Evolutionary conservation across 495 filamentous ascomycete genomes (phyloP), one percentile per base, ranked within the genome.

Genomic region (Aspergillus baeticus): DNA sequence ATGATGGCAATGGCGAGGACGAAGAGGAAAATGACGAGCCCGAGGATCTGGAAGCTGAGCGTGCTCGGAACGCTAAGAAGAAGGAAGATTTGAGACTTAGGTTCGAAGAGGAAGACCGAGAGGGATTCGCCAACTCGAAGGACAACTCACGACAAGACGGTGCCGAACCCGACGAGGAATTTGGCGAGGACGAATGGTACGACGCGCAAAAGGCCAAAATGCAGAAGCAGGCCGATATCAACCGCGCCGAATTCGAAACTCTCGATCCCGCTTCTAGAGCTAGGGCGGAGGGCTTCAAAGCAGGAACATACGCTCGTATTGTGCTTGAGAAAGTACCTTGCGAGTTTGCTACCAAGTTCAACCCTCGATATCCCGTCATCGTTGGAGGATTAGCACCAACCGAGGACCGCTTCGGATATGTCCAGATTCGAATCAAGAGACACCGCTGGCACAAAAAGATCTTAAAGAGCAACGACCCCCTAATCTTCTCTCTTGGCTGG

Each of bases 371-470:
- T 64, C 94, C 95, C 34, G 81, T 98, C 60, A 84, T 98, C 45
- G 79, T 98, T 37, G 94, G 94, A 42, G 94, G 94, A 44, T 78
- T 98, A 37, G 84, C 90, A 36, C 81, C 95, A 8, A 96, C 92
- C 0, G 94, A 98, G 70, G 91, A 97, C 70, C 85, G 94, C 11
- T 96, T 96, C 67, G 94, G 95, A 2, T 97, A 90, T 62, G 87
- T 98, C 13, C 94, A 97, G 70, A 83, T 97, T 46, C 84, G 95
- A 35, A 97, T 98, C 77, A 97, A 97, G 81, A 81, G 89, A 55
- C 94, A 98, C 67, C 82, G 94, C 60, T 98, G 95, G 95, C 94
- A 98, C 69, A 97, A 98, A 83, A 96, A 92, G 79, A 97, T 97
- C 54, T 77, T 98, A 58, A 98, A 98, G 74, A 96, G 90, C 15